Base-by-base conservation (phyloP, 176 grass and related monocot genomes). In the Aechmea fasciata region DNA sequence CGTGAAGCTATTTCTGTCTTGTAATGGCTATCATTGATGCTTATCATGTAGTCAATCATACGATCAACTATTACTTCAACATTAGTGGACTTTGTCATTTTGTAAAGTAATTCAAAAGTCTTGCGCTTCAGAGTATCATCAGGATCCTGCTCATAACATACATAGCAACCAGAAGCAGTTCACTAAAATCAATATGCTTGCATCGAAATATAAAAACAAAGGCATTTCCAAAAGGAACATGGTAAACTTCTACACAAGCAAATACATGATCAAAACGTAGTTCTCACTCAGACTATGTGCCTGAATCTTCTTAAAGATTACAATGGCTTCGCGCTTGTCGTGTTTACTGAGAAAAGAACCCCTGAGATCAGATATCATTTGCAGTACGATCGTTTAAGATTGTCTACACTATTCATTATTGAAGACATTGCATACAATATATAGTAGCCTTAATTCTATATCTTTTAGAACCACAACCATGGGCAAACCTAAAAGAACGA, bases 31-130 rank as follows among this genome's bases (percentile, higher is more conserved):
- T 99, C 95, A 61, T 82, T 94, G 71, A 99, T 90, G 67, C 77
- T 88, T 64, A 94, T 94, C 90, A 99, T 94, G 71, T 99, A 99
- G 50, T 90, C 95, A 47, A 99, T 99, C 95, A 99, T 99, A 14
- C 95, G 87, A 76, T 99, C 95, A 84, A 99, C 95, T 82, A 99
- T 99, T 64, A 99, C 95, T 87, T 99, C 95, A 67, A 99, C 87
- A 84, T 99, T 99, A 63, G 87, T 90, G 70, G 90, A 99, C 76
- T 99, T 99, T 69, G 95, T 99, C 95, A 99, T 99, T 88, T 91
- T 94, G 77, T 99, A 99, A 26, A 99, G 90, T 81, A 99, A 86
- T 69, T 99, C 95, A 82, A 99, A 94, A 11, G 95, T 99, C 78
- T 99, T 99, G 63, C 95, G 84, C 73, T 99, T 99, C 66, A 99